phyloP scores from a whole-genome alignment of 345 rosid species.

The Reutealis trisperma region DNA sequence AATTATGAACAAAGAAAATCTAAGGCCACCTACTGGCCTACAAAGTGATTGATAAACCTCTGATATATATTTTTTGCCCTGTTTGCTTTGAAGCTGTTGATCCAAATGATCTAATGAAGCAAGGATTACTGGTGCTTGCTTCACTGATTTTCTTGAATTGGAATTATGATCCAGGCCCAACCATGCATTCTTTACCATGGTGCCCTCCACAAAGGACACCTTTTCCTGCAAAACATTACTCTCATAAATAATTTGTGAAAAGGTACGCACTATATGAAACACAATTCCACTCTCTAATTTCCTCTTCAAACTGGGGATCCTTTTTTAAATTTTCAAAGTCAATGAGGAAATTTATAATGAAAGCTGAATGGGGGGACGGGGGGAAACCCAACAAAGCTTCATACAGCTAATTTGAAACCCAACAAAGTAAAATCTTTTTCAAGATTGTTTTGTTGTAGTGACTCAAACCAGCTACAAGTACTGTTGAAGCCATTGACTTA shows the following conservation, averaged over 20 bases:
- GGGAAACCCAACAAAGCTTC: too few species aligned
- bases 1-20: not conserved
- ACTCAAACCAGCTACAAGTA: too few species aligned
- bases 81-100: constrained; percentile 58
- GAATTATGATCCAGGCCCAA: constrained; percentile 24
- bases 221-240: constrained; percentile 45
- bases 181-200: constrained; percentile 21
- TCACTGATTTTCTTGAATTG: constrained; percentile 28
- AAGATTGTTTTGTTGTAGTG: too few species aligned
- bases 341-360: too few species aligned
- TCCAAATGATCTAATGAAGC: constrained; percentile 61
- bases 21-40: not conserved
- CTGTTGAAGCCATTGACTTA: too few species aligned
- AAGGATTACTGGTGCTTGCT: constrained; percentile 26
- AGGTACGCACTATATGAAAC: not conserved
- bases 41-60: constrained; percentile 49
- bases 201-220: constrained; percentile 24
- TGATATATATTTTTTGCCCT: constrained; percentile 38
- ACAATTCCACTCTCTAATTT: not conserved
- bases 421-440: too few species aligned
- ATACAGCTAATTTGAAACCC: too few species aligned
- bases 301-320: not conserved
- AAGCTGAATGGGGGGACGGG: not conserved
- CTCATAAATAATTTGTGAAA: constrained; percentile 17
- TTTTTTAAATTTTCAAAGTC: too few species aligned